phyloP scores from a whole-genome alignment of 768 basidiomycete genomes.

The Fomitopsis serialis region DNA sequence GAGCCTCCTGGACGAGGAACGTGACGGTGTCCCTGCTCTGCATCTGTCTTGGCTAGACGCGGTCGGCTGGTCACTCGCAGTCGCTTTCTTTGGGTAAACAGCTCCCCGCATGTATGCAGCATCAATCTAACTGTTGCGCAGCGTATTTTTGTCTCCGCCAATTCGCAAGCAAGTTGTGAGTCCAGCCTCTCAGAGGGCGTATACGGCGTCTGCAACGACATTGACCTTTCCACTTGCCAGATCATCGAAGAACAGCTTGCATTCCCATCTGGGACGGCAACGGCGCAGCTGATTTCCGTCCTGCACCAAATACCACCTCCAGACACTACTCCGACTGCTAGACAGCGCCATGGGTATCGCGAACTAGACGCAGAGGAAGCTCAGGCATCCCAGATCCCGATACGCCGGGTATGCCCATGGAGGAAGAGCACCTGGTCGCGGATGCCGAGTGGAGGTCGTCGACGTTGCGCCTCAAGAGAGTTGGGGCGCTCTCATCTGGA shows the following conservation, averaged over 20 bases:
- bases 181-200: constrained; percentile 5
- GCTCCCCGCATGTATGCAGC: background rate
- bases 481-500: constrained; percentile 73
- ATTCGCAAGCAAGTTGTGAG: constrained; percentile 90
- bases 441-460: constrained; percentile 30
- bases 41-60: constrained; percentile 68
- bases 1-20: constrained; percentile 62
- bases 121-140: constrained; percentile 22
- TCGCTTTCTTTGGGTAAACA: constrained; percentile 86
- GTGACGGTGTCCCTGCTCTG: constrained; percentile 76
- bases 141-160: constrained; percentile 94
- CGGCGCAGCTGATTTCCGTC: constrained; percentile 90
- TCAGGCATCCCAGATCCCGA: constrained; percentile 5
- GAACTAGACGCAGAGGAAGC: constrained; percentile 30
- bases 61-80: constrained; percentile 81
- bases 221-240: constrained; percentile 29
- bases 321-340: constrained; percentile 38
- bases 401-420: constrained; percentile 24
- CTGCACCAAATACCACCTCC: constrained; percentile 75
- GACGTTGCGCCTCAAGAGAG: constrained; percentile 58
- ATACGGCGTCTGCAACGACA: background rate
- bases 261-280: constrained; percentile 95
- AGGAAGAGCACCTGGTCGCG: constrained; percentile 4
- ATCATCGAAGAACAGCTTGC: constrained; percentile 92
- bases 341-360: constrained; percentile 53